Conservation (phyloP, 2,329 filamentous ascomycete genomes). For the Fusarium sp. region DNA sequence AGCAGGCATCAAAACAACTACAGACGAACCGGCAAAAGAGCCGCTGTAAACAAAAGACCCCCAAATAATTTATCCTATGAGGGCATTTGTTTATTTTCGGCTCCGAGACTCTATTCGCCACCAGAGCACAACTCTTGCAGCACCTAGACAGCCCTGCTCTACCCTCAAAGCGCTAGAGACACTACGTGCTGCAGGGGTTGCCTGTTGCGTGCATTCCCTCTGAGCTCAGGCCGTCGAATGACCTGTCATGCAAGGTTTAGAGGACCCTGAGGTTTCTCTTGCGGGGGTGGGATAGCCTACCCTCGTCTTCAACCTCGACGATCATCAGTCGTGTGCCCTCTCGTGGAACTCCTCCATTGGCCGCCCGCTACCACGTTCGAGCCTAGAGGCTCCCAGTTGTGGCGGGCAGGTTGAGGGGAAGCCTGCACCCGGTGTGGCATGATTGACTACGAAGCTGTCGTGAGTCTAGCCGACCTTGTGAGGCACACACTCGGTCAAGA, state of each 20-base stretch:
- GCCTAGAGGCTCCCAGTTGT: slow-evolving; percentile 4
- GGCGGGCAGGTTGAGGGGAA: slow-evolving; percentile 19
- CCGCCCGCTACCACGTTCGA: not conserved
- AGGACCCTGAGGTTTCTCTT: slow-evolving; percentile 4
- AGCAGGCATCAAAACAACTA: not conserved
- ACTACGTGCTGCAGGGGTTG: slow-evolving; percentile 14
- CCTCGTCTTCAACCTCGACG: not conserved
- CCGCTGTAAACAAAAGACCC: not conserved
- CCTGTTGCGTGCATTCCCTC: slow-evolving; percentile 3
- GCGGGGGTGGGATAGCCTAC: not conserved
- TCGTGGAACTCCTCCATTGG: slow-evolving; percentile 27
- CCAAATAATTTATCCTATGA: not conserved
- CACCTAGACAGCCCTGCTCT: not conserved
- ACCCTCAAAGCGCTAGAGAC: not conserved
- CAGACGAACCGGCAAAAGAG: not conserved
- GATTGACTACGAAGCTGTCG: not conserved
- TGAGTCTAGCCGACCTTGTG: not conserved
- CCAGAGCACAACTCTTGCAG: not conserved
- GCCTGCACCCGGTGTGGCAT: slow-evolving; percentile 7
- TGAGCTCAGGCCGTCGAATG: slow-evolving; percentile 7
- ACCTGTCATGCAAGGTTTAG: slow-evolving; percentile 7
- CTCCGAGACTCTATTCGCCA: not conserved
- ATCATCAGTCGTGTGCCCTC: slow-evolving; percentile 14
- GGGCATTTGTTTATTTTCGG: not conserved
- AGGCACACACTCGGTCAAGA: not conserved